These are phyloP conservation scores for Sphaerobolus stellatus DNA, from an alignment of 1,284 basidiomycete genomes.

Conservation along the genomic window DNA sequence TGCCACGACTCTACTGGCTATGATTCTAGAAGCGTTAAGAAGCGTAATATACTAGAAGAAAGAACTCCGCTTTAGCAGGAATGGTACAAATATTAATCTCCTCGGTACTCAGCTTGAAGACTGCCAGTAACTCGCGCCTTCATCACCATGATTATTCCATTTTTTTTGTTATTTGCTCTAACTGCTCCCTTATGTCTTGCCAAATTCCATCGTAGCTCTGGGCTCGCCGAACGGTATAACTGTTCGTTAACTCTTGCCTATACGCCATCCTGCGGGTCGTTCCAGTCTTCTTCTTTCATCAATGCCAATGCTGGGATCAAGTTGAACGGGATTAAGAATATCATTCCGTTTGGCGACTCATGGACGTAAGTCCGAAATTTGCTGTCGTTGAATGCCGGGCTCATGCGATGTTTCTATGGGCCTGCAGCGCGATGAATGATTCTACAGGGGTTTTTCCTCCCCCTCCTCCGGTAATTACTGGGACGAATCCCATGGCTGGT, in stretches of 20 bases:
- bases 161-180: too few relatives aligned
- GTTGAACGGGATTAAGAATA: slow-evolving; percentile 1
- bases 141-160: too few relatives aligned
- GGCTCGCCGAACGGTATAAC: slow-evolving; percentile 4
- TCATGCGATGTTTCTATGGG: not conserved
- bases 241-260: slow-evolving; percentile 5
- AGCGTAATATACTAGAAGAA: too few relatives aligned
- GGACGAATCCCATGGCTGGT: slow-evolving; percentile 18
- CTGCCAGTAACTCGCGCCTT: too few relatives aligned
- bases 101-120: too few relatives aligned
- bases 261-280: slow-evolving; percentile 2
- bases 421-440: slow-evolving; percentile 16
- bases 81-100: too few relatives aligned
- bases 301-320: slow-evolving; percentile 3
- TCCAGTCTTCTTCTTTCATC: slow-evolving; percentile 1
- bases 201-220: not conserved
- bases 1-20: too few relatives aligned
- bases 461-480: slow-evolving; percentile 11
- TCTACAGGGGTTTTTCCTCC: slow-evolving; percentile 16
- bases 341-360: slow-evolving; percentile 10
- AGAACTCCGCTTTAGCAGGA: too few relatives aligned
- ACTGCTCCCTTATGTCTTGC: too few relatives aligned
- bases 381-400: not conserved
- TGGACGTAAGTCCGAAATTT: slow-evolving; percentile 3
- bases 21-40: too few relatives aligned